Evolutionary conservation across 2,329 filamentous ascomycete genomes (phyloP).

Genomic region (Furcasterigmium sp.): DNA sequence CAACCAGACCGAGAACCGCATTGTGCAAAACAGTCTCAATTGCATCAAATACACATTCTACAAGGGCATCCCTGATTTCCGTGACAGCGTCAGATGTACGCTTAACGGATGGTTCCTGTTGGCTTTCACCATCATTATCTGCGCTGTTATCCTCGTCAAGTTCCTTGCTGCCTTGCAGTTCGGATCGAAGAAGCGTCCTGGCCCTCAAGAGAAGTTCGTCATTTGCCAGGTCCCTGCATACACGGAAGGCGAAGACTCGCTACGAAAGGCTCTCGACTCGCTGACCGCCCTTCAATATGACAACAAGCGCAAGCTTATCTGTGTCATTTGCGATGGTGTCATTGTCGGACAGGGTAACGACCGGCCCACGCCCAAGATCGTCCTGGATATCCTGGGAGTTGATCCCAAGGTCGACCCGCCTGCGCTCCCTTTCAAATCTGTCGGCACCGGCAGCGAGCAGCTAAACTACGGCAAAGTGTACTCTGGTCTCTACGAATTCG

Average conservation of each 20-base stretch:
- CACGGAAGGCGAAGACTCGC: constrained; percentile 93
- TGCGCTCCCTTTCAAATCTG: constrained; percentile 87
- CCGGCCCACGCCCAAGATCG: constrained; percentile 93
- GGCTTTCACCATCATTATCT: constrained; percentile 80
- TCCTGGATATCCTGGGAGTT: constrained; percentile 93
- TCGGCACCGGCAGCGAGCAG: constrained; percentile 83
- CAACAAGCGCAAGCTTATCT: constrained; percentile 96
- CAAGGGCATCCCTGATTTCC: constrained; percentile 79
- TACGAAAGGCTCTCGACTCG: constrained; percentile 89
- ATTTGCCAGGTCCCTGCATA: constrained; percentile 98
- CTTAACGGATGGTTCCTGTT: constrained; percentile 90
- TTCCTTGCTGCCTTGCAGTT: constrained; percentile 92
- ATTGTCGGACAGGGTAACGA: constrained; percentile 96
- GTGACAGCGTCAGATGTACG: constrained; percentile 67
- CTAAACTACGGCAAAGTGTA: constrained; percentile 99
- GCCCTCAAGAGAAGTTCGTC: constrained; percentile 95
- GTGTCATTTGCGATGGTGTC: constrained; percentile 94
- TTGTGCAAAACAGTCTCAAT: constrained; percentile 61
- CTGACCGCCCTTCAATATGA: constrained; percentile 93
- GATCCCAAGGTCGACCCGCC: constrained; percentile 96
- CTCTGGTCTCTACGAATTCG: constrained; percentile 93
- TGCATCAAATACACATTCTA: constrained; percentile 85
- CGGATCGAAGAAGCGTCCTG: constrained; percentile 81
- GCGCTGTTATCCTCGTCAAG: constrained; percentile 74
- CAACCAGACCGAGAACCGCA: constrained; percentile 44